Percentiles rank a stretch among this genome's conserved stretches.
phyloP scores from a whole-genome alignment of 129 eudicot species.

The Centella asiatica region DNA sequence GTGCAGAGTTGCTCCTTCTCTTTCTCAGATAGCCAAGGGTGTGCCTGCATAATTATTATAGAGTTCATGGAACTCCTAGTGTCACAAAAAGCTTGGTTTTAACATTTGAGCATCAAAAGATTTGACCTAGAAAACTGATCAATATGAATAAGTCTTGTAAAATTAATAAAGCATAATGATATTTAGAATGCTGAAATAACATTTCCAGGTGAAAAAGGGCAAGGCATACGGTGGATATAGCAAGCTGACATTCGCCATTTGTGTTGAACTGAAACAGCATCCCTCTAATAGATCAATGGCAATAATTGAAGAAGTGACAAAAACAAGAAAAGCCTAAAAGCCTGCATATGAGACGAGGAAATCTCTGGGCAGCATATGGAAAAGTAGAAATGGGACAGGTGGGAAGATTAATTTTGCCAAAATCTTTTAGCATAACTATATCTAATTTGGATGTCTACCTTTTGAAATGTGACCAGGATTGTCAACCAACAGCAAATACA shows the following conservation, averaged over 20 bases:
- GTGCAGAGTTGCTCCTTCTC: constrained; percentile 78
- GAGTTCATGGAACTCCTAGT: neutral
- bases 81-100: neutral
- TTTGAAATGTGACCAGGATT: neutral
- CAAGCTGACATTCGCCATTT: too few species aligned
- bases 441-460: neutral
- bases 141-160: neutral
- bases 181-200: too few species aligned
- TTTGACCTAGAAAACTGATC: neutral
- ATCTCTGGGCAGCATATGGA: neutral
- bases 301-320: neutral
- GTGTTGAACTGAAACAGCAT: too few species aligned
- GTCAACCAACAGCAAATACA: neutral
- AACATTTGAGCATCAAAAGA: neutral
- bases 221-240: too few species aligned
- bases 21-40: constrained; percentile 67
- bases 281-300: too few species aligned
- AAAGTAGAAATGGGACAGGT: neutral
- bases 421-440: neutral
- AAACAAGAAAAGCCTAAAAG: too few species aligned
- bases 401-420: neutral
- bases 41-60: constrained; percentile 46
- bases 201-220: too few species aligned
- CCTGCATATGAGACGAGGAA: neutral
- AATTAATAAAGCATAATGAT: neutral